Evolutionary conservation across 371 early-diverging fungal species (phyloP), one percentile per base, ranked within the genome.

Genomic region (Smittium mucronatum): DNA sequence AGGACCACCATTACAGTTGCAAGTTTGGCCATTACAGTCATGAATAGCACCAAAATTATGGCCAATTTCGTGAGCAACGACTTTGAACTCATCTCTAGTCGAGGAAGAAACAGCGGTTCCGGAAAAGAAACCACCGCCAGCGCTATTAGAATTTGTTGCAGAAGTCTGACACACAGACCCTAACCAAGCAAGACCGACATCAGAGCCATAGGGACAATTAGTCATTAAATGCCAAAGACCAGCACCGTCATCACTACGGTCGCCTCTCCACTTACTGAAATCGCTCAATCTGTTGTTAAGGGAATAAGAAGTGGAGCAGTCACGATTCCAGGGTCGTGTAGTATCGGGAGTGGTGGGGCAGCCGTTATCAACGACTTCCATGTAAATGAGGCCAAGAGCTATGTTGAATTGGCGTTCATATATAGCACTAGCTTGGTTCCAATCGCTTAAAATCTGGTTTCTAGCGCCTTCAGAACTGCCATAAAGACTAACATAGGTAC

Each of bases 171-270:
- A 95, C 29, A 93, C 70, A 2, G 86, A 84, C n/a, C 84, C 82
- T 31, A 93, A 76, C 97, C 97, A 97, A 36, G 96, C 97, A 66
- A 97, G 82, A 5, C 97, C 97, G 1, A 97, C 93, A 70, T 93
- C 88, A 1, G 89, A 76, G 57, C 93, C 93, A 2, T 93, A 86
- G 74, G 86, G 78, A 77, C 95, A 94, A 66, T 87, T 82, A 15
- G 95, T 93, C 90, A 97, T 85, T 64, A 96, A 80, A 77, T 95
- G 96, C 95, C 96, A 97, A 36, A 96, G 73, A 11, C 94, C 94
- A 0, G 89, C 88, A 21, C 87, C 84, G 78, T 92, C 93, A 28
- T 78, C 74, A 8, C 73, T 77, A 34, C 73, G 78, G n/a, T 73
- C 78, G 11, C 91, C 93, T 70, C 97, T 81, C 98, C 98, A 97